Evolutionary conservation across 2,329 filamentous ascomycete species (phyloP).

Genomic region (Chaetomium strumarium): DNA sequence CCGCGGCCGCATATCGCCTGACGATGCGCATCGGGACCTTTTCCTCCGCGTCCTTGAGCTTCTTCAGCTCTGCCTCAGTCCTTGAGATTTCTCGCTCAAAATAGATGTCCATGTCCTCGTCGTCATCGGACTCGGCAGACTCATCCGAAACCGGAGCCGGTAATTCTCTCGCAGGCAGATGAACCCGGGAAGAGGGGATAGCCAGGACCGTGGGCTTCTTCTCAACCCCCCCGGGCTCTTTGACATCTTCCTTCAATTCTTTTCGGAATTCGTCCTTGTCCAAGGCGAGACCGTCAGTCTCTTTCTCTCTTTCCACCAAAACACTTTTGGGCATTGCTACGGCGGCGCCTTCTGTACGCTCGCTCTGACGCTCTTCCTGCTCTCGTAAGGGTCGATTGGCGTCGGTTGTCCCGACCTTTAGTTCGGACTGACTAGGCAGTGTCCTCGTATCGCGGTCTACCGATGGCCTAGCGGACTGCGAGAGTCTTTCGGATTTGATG

Average conservation of each 20-base stretch:
- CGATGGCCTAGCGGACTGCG: constrained; percentile 31
- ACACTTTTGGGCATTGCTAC: constrained; percentile 8
- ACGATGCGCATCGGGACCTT: constrained; percentile 38
- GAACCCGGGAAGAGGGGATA: constrained; percentile 12
- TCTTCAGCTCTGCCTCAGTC: constrained; percentile 44
- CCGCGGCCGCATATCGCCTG: constrained; percentile 41
- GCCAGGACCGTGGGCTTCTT: constrained; percentile 20
- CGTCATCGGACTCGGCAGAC: constrained; percentile 50
- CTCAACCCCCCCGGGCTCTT: constrained; percentile 6
- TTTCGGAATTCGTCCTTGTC: too few relatives aligned
- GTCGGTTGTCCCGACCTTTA: constrained; percentile 20
- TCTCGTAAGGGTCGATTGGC: constrained; percentile 14
- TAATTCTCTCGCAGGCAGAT: constrained; percentile 16
- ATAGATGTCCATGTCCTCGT: constrained; percentile 53
- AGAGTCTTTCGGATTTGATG: constrained; percentile 36
- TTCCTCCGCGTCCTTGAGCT: constrained; percentile 37
- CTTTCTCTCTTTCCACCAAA: constrained; percentile 2
- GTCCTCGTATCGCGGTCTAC: constrained; percentile 28
- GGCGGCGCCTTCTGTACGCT: constrained; percentile 8
- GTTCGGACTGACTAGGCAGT: constrained; percentile 18
- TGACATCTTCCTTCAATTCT: constrained; percentile 20
- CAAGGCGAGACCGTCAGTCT: too few relatives aligned
- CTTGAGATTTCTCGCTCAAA: constrained; percentile 49
- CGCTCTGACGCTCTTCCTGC: constrained; percentile 2
- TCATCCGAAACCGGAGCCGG: constrained; percentile 27